Percentiles rank a stretch among this genome's conserved stretches.
These are phyloP conservation scores for Lobosporangium transversale DNA, from an alignment of 192 early-diverging fungal species.

Conservation along the genomic window DNA sequence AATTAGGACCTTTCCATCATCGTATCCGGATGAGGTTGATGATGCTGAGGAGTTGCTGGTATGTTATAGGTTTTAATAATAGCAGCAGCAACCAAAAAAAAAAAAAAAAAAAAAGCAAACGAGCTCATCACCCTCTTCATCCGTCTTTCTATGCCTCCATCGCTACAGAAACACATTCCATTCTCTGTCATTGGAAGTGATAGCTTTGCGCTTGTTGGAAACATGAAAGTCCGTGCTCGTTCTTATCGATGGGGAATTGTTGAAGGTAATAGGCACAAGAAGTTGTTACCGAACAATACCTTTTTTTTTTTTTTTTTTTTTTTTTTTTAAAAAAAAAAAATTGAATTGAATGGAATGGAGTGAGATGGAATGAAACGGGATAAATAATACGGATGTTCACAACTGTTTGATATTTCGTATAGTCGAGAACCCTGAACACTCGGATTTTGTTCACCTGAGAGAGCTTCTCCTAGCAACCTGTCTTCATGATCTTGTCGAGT, in stretches of 20 bases:
- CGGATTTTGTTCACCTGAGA: constrained; percentile 76
- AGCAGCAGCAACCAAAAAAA: background rate
- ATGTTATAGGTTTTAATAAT: background rate
- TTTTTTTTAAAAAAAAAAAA: no score
- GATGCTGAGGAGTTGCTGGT: constrained; percentile 67
- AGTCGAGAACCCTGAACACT: constrained; percentile 81
- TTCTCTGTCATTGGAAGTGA: constrained; percentile 86
- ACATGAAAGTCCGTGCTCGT: constrained; percentile 71
- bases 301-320: no score
- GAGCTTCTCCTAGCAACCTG: constrained; percentile 70
- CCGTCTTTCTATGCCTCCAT: no score
- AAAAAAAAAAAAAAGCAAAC: background rate
- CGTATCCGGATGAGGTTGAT: constrained; percentile 73
- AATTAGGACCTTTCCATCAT: constrained; percentile 73
- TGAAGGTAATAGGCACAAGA: no score
- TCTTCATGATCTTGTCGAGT: constrained; percentile 83
- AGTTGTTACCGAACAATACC: no score
- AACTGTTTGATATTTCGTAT: no score
- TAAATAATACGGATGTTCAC: no score
- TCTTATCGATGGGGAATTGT: constrained; percentile 82
- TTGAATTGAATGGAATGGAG: no score
- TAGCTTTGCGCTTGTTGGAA: constrained; percentile 64
- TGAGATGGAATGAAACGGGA: no score
- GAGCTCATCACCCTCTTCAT: no score
- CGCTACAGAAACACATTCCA: constrained; percentile 71